Percentiles rank a stretch among this genome's conserved stretches.
phyloP scores from a whole-genome alignment of 2,329 filamentous ascomycete species.

The Diaporthe aspalathi region DNA sequence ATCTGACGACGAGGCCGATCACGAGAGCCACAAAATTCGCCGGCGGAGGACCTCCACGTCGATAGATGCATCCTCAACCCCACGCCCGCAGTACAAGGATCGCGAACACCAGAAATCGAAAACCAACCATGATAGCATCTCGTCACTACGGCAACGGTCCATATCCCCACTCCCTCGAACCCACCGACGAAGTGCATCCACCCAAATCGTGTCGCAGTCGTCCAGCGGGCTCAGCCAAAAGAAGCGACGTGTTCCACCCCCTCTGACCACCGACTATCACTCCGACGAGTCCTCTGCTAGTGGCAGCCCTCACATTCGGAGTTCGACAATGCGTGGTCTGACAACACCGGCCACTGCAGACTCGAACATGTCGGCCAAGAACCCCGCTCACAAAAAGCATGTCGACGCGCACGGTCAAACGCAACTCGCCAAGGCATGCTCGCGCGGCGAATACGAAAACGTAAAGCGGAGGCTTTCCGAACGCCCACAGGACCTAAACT shows the following conservation, averaged over 20 bases:
- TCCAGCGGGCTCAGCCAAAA: constrained; percentile 68
- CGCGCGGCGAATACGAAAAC: constrained; percentile 82
- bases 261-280: constrained; percentile 72
- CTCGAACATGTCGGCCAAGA: constrained; percentile 73
- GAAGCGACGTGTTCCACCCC: constrained; percentile 71
- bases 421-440: constrained; percentile 87
- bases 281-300: constrained; percentile 75
- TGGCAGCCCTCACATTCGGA: constrained; percentile 69
- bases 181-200: constrained; percentile 74
- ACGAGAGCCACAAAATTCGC: constrained; percentile 64
- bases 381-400: constrained; percentile 82
- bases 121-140: constrained; percentile 49
- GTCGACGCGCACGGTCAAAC: constrained; percentile 94
- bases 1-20: constrained; percentile 68
- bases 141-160: constrained; percentile 58
- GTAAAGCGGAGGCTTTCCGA: constrained; percentile 81
- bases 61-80: constrained; percentile 42
- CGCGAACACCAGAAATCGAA: constrained; percentile 48
- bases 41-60: constrained; percentile 63
- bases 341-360: constrained; percentile 68
- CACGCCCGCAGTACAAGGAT: constrained; percentile 40
- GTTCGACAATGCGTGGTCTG: constrained; percentile 67
- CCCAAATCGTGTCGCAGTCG: constrained; percentile 67
- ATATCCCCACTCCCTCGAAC: constrained; percentile 68
- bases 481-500: constrained; percentile 87